Evolutionary conservation across 192 early-diverging fungal species (phyloP), one percentile per base, ranked within the genome.

Genomic region (Helicostylum pulchrum): DNA sequence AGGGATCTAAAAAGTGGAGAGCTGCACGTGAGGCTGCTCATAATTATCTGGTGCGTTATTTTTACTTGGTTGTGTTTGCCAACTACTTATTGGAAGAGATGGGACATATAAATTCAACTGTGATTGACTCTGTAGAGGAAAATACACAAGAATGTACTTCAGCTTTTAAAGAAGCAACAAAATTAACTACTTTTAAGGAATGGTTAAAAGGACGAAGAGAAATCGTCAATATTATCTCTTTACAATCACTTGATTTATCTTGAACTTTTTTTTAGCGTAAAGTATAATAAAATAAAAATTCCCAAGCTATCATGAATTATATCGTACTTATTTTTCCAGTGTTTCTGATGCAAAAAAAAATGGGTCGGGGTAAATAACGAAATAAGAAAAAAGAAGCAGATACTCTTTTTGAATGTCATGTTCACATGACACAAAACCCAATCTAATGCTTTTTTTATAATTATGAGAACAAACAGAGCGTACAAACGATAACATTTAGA

Each of bases 11-110:
- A 43, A 71, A 85, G 76, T 78, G 72, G 65, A 53, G 43, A 2
- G 61, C 51, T 21, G 47, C 77, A 56, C 50, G 53, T 9, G 68
- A 78, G 14, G 80, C 78, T 7, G 78, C 68, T 39, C 39, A 78
- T 9, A 88, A 87, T 70, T 87, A 87, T 54, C 71, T 87, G 8
- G 71, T 84, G 8, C 77, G 86, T 11, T 88, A 88, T 63, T 85
- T 87, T 52, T 88, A 83, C 53, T 63, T 88, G 48, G 82, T 88
- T 53, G 80, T 81, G 7, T 88, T 88, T 80, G 84, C 86, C 6
- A 83, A 81, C 32, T 88, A 87, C 56, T 55, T 88, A 32, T 64
- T 88, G 50, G 86, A 87, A 58, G 66, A 69, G 45, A 57, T 67
- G 67, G 76, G 55, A 14, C 43, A 42, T 26, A 55, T 26, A 0